Conservation (phyloP, 176 grass and related monocot genomes). For the Tillandsia fasciculata region DNA sequence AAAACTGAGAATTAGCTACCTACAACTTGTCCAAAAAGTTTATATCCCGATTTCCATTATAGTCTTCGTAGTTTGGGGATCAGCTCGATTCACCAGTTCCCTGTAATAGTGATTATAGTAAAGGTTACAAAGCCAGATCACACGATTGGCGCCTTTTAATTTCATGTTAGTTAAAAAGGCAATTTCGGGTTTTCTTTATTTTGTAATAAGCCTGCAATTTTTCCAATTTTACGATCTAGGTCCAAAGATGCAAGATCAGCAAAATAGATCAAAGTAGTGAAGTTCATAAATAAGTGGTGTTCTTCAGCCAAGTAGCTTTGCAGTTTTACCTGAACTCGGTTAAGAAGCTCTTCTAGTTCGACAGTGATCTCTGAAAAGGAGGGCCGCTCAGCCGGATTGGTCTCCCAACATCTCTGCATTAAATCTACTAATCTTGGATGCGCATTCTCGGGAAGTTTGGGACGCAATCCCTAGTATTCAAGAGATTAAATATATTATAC, state of each 20-base stretch:
- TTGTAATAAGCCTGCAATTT: no score
- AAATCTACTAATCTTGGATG: conserved; percentile 61
- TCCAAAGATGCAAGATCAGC: background rate
- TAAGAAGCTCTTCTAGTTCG: conserved; percentile 54
- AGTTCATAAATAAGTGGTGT: background rate
- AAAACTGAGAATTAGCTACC: no score
- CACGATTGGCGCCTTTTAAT: background rate
- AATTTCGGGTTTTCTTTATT: no score
- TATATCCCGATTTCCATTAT: background rate
- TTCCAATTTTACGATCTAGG: no score
- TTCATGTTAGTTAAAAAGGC: no score
- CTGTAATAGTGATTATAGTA: conserved; percentile 5
- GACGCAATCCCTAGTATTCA: conserved; percentile 62
- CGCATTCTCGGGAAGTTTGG: conserved; percentile 43
- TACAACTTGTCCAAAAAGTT: background rate
- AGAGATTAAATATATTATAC: conserved; percentile 2
- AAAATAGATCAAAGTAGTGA: background rate
- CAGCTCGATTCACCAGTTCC: conserved; percentile 18
- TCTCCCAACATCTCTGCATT: conserved; percentile 61
- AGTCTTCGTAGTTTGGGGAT: conserved; percentile 11
- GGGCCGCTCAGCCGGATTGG: conserved; percentile 55
- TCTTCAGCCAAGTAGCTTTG: background rate
- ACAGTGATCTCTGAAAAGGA: conserved; percentile 48
- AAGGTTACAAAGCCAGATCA: background rate
- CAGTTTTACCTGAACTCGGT: conserved; percentile 46